A percentile compares a stretch with the other conserved stretches of the same genome.
Conservation (phyloP, 345 rosid genomes). For the Turritis glabra region DNA sequence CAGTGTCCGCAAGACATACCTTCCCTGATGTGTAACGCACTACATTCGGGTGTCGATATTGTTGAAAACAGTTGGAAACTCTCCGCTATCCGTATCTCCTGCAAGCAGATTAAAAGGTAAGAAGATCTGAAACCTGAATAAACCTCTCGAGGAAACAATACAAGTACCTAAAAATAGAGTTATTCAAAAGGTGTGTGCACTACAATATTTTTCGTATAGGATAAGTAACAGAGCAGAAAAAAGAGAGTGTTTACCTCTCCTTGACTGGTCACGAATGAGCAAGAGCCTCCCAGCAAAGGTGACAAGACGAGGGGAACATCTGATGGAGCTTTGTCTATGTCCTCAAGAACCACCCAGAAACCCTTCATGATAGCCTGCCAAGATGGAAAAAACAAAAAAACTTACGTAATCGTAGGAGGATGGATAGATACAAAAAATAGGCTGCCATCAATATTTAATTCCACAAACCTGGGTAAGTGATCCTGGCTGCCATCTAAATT, state of each 20-base stretch:
- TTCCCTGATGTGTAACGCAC: constrained; percentile 46
- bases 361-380: constrained; percentile 79
- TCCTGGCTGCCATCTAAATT: constrained; percentile 98
- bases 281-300: constrained; percentile 82
- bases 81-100: constrained; percentile 84
- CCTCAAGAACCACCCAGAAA: constrained; percentile 93
- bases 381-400: constrained; percentile 12
- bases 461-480: constrained; percentile 86
- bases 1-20: constrained; percentile 42
- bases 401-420: constrained; percentile 2
- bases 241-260: constrained; percentile 65
- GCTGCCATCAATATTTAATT: constrained; percentile 15
- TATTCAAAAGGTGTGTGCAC: background rate
- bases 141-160: constrained; percentile 7
- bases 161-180: constrained; percentile 16
- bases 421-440: constrained; percentile 16
- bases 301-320: constrained; percentile 81
- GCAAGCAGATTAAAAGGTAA: constrained; percentile 32
- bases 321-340: constrained; percentile 88
- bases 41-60: constrained; percentile 63
- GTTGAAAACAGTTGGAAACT: constrained; percentile 87
- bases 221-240: constrained; percentile 15
- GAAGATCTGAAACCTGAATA: constrained; percentile 12
- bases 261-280: constrained; percentile 60
- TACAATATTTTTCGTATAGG: background rate